These are phyloP conservation scores for Handroanthus guayacan DNA, from an alignment of 257 asterid species.

Conservation along the genomic window DNA sequence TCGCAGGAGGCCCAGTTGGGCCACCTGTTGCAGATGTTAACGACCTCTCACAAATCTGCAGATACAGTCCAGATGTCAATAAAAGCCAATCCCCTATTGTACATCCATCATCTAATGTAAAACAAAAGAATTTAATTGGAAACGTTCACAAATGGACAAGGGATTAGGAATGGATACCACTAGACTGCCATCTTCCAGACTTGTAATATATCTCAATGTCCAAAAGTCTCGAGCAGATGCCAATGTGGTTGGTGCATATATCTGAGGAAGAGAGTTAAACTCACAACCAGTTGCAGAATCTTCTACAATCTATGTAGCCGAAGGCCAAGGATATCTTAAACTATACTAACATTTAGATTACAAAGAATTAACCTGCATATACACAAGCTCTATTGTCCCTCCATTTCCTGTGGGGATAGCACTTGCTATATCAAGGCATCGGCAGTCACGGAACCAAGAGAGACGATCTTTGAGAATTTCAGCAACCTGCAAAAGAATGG, in stretches of 20 bases:
- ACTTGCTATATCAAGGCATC: conserved; percentile 75
- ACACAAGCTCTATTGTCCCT: conserved; percentile 87
- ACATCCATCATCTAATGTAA: neutral
- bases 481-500: conserved; percentile 63
- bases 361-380: conserved; percentile 70
- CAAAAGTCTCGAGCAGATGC: conserved; percentile 98
- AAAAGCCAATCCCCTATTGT: neutral
- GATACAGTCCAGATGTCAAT: neutral
- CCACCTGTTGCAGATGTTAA: conserved; percentile 80
- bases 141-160: neutral
- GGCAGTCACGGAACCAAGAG: conserved; percentile 95
- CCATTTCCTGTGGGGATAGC: conserved; percentile 90
- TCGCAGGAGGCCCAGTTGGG: conserved; percentile 78
- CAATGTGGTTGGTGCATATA: conserved; percentile 93
- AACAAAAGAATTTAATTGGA: neutral
- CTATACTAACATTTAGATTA: neutral
- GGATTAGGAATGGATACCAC: conserved; percentile 61
- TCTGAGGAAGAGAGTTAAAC: conserved; percentile 41
- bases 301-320: neutral
- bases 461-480: conserved; percentile 97
- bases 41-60: conserved; percentile 95
- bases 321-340: neutral
- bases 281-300: neutral
- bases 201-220: conserved; percentile 81
- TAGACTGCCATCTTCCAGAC: conserved; percentile 91